These are phyloP conservation scores for Canariomyces notabilis DNA, from an alignment of 2,329 filamentous ascomycete genomes.

Conservation along the genomic window DNA sequence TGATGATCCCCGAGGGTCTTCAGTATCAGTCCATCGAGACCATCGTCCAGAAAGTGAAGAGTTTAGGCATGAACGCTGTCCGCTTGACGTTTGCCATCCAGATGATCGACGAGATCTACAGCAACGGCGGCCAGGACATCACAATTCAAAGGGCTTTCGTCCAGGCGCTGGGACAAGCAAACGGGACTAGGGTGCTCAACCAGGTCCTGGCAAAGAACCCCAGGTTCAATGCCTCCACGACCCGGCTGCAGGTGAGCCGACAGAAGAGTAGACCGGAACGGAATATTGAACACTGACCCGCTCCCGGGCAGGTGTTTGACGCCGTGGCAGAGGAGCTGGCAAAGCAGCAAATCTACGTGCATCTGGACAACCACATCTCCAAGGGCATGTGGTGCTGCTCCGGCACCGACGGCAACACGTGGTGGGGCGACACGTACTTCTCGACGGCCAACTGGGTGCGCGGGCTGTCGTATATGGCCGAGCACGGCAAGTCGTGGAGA, in stretches of 20 bases:
- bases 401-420: constrained; percentile 50
- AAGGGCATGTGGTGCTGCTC: constrained; percentile 55
- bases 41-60: constrained; percentile 53
- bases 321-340: constrained; percentile 55
- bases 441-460: constrained; percentile 54
- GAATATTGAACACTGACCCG: background rate
- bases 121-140: constrained; percentile 43
- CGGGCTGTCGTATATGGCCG: constrained; percentile 55
- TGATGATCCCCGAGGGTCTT: constrained; percentile 62
- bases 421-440: constrained; percentile 59
- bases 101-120: constrained; percentile 56
- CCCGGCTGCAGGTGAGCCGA: constrained; percentile 40
- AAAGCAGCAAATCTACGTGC: constrained; percentile 51
- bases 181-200: constrained; percentile 47
- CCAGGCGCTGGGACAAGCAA: constrained; percentile 43
- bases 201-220: constrained; percentile 55
- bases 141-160: constrained; percentile 42
- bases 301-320: constrained; percentile 45
- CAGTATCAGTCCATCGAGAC: constrained; percentile 54
- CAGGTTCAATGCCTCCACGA: constrained; percentile 48
- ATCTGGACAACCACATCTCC: constrained; percentile 59
- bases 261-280: constrained; percentile 13
- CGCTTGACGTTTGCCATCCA: constrained; percentile 60
- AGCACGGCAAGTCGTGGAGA: constrained; percentile 47
- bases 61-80: constrained; percentile 57